phyloP scores from a whole-genome alignment of 768 basidiomycete species.

The Kwoniella newhampshirensis region DNA sequence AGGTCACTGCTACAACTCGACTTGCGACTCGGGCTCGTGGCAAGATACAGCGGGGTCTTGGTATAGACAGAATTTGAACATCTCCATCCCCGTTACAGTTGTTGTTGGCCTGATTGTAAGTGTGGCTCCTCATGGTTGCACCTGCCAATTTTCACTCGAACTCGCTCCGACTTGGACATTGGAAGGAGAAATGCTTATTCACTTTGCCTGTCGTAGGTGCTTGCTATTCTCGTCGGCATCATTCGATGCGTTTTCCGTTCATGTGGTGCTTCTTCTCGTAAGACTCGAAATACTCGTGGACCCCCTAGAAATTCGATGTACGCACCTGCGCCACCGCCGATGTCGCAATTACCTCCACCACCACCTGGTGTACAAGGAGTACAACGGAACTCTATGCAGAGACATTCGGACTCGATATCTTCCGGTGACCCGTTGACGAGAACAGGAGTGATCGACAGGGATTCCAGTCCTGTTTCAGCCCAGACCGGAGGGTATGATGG shows the following conservation, averaged over 20 bases:
- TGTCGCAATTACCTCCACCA: conserved; percentile 16
- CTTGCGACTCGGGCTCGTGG: conserved; percentile 63
- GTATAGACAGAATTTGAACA: conserved; percentile 68
- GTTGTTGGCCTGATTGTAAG: conserved; percentile 47
- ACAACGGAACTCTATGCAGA: conserved; percentile 7
- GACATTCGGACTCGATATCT: conserved; percentile 25
- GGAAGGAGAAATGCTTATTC: background rate
- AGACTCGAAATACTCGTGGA: conserved; percentile 4
- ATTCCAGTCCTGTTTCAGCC: conserved; percentile 4
- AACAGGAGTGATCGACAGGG: conserved; percentile 12
- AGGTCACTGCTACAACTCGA: conserved; percentile 65
- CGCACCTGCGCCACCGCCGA: conserved; percentile 16
- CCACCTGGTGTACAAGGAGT: conserved; percentile 1
- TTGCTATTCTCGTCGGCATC: conserved; percentile 37
- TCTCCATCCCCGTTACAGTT: conserved; percentile 50
- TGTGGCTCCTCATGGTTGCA: conserved; percentile 2
- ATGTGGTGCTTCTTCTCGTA: conserved; percentile 16
- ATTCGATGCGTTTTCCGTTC: conserved; percentile 33
- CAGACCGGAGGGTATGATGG: background rate
- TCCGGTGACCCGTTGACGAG: conserved; percentile 22
- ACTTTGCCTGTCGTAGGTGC: conserved; percentile 21
- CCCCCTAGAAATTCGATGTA: conserved; percentile 4
- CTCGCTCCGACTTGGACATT: too few relatives aligned
- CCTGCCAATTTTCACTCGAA: background rate
- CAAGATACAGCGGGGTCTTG: conserved; percentile 68